Percentiles rank a stretch among this genome's conserved stretches.
Conservation (phyloP, 192 early-diverging fungal species). For the Tieghemiomyces parasiticus region DNA sequence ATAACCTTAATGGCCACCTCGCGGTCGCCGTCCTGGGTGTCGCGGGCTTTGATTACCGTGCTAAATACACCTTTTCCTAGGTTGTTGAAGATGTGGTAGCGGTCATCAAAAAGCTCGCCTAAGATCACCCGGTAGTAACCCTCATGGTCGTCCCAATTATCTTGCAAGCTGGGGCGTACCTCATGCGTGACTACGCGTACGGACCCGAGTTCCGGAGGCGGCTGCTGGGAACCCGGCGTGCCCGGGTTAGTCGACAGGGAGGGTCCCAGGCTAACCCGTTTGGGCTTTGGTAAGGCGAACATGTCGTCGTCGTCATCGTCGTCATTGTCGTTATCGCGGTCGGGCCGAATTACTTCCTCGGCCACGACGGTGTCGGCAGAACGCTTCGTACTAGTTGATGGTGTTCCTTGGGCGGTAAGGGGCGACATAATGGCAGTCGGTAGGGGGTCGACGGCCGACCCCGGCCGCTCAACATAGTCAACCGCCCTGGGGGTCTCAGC, state of each 20-base stretch:
- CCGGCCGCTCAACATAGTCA: not conserved
- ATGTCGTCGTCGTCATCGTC: slow-evolving; percentile 56
- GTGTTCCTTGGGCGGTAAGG: not conserved
- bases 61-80: slow-evolving; percentile 94
- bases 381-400: no score
- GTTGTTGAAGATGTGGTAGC: slow-evolving; percentile 74
- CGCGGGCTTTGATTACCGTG: slow-evolving; percentile 76
- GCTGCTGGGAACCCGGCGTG: slow-evolving; percentile 23
- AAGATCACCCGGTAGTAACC: slow-evolving; percentile 91
- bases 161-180: slow-evolving; percentile 43
- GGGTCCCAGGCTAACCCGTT: slow-evolving; percentile 14
- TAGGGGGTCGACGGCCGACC: not conserved
- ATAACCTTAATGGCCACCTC: slow-evolving; percentile 95
- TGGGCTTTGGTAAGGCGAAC: slow-evolving; percentile 26
- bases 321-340: slow-evolving; percentile 50
- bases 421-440: not conserved
- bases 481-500: not conserved
- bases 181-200: no score
- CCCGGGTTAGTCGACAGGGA: slow-evolving; percentile 21
- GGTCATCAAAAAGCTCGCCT: slow-evolving; percentile 69
- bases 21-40: slow-evolving; percentile 45
- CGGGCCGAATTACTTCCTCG: not conserved
- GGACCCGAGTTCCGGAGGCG: slow-evolving; percentile 20
- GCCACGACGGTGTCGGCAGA: no score
- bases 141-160: slow-evolving; percentile 94